phyloP scores from a whole-genome alignment of 139 green algal species.

The Astrephomene gubernaculifera region DNA sequence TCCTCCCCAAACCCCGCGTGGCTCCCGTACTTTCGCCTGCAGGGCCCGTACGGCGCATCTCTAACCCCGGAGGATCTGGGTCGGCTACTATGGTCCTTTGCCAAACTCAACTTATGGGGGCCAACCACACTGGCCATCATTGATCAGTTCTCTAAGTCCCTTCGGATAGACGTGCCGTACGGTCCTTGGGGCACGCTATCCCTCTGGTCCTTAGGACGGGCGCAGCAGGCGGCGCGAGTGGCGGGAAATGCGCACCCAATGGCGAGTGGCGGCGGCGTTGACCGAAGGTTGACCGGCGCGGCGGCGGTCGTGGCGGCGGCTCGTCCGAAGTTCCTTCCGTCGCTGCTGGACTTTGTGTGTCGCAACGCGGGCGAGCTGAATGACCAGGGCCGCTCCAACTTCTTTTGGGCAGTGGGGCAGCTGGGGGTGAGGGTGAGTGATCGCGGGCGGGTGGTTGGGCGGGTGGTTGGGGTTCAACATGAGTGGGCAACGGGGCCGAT shows the following conservation, averaged over 20 bases:
- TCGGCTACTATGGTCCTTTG: not conserved
- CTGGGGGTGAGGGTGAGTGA: not conserved
- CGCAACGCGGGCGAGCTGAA: not conserved
- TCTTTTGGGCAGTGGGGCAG: constrained; percentile 2
- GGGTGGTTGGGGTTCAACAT: too few relatives aligned
- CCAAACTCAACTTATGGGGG: not conserved
- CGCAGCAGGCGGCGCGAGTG: not conserved
- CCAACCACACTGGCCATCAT: not conserved
- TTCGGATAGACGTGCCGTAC: not conserved
- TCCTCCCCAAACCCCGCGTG: too few relatives aligned
- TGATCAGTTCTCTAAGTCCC: not conserved
- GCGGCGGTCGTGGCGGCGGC: not conserved
- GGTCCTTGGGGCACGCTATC: not conserved
- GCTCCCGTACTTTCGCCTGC: too few relatives aligned
- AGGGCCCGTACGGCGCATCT: not conserved
- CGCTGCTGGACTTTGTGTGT: not conserved
- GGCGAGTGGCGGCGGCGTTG: not conserved
- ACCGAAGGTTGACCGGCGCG: not conserved
- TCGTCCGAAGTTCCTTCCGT: not conserved
- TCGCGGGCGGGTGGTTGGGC: not conserved
- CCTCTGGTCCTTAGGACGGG: not conserved
- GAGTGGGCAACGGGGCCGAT: too few relatives aligned
- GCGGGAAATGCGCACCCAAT: not conserved
- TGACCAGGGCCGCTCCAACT: not conserved
- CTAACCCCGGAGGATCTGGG: not conserved